A percentile compares a stretch with the other conserved stretches of the same genome.
Conservation (phyloP, 1,284 basidiomycete genomes). For the Sparassis latifolia region DNA sequence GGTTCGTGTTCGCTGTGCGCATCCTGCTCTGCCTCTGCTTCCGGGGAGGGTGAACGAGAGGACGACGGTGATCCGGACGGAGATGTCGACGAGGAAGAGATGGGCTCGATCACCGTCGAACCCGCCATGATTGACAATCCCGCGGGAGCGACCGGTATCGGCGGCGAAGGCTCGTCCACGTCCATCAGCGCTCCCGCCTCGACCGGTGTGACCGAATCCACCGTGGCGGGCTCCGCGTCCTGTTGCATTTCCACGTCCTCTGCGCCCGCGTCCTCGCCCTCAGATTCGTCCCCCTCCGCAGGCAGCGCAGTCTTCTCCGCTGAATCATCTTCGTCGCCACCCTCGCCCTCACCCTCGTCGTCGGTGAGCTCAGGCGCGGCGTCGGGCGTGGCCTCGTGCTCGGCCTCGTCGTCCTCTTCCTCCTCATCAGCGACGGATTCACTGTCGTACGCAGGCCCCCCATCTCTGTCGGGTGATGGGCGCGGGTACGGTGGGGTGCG, state of each 20-base stretch:
- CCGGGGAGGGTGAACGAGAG: slow-evolving; percentile 40
- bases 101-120: slow-evolving; percentile 34
- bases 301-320: slow-evolving; percentile 8
- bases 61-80: slow-evolving; percentile 31
- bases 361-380: slow-evolving; percentile 8
- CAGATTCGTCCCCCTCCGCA: slow-evolving; percentile 15
- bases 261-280: slow-evolving; percentile 12
- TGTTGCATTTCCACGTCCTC: slow-evolving; percentile 25
- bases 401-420: neutral
- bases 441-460: neutral
- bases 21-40: slow-evolving; percentile 17
- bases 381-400: neutral
- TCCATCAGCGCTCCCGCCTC: slow-evolving; percentile 20
- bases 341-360: slow-evolving; percentile 15
- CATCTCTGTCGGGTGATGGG: too few species aligned
- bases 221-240: slow-evolving; percentile 25
- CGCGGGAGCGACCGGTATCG: slow-evolving; percentile 35
- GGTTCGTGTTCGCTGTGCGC: slow-evolving; percentile 20
- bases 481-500: too few species aligned
- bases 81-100: slow-evolving; percentile 27
- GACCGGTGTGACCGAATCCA: slow-evolving; percentile 15
- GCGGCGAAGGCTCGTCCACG: slow-evolving; percentile 26
- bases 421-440: neutral
- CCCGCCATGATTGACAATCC: slow-evolving; percentile 48
- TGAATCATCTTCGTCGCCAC: slow-evolving; percentile 10